Conservation (phyloP, 345 rosid species). For the Theobroma cacao region DNA sequence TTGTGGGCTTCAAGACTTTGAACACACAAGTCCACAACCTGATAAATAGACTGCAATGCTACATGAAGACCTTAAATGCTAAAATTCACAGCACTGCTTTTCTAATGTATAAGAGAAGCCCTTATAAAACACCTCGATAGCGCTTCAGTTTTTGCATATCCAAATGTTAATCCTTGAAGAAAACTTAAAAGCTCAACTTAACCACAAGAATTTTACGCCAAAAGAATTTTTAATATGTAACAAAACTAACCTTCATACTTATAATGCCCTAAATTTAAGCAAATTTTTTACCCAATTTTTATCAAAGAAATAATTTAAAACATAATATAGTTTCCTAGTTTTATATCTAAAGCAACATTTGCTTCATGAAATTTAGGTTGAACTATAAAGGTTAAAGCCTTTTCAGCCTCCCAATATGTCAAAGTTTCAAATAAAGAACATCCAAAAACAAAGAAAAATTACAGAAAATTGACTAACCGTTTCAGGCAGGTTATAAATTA, state of each 20-base stretch:
- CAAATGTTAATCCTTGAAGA: too few species aligned
- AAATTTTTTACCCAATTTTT: background rate
- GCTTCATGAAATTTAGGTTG: background rate
- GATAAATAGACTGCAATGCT: conserved; percentile 2
- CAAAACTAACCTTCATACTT: background rate
- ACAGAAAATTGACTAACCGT: conserved; percentile 59
- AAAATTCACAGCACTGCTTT: background rate
- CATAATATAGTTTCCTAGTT: background rate
- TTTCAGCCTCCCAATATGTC: background rate
- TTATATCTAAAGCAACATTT: background rate
- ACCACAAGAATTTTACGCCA: background rate
- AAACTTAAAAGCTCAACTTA: background rate
- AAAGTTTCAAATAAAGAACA: background rate
- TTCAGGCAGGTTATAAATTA: conserved; percentile 93
- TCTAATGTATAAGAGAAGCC: background rate
- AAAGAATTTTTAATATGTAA: background rate
- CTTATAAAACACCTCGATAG: background rate
- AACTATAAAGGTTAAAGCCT: background rate
- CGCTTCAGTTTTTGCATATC: background rate
- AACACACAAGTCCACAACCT: background rate
- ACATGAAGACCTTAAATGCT: background rate
- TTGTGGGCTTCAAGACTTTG: background rate
- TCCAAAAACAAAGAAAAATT: background rate
- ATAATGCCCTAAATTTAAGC: background rate
- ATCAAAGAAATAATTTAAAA: background rate